phyloP scores from a whole-genome alignment of 2,329 filamentous ascomycete genomes.

The Periglandula ipomoeae region DNA sequence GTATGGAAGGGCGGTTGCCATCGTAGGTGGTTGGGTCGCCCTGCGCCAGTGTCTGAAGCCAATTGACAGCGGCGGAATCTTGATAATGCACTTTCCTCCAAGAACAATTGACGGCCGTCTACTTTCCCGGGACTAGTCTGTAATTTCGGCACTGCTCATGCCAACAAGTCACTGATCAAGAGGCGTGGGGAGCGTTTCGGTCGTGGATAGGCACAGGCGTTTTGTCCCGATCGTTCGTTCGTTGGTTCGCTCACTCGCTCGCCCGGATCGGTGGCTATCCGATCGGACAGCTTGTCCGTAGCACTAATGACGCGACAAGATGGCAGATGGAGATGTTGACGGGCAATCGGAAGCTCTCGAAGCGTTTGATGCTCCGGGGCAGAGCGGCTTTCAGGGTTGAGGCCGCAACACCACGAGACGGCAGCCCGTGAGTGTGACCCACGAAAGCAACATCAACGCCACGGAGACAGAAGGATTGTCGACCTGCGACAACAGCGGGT shows the following conservation, averaged over 20 bases:
- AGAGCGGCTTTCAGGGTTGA: not conserved
- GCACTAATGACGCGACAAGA: not conserved
- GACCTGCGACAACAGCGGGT: conserved; percentile 6
- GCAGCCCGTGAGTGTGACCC: conserved; percentile 3
- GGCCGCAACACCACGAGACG: not conserved
- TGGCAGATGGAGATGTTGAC: not conserved
- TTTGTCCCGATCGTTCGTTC: not conserved
- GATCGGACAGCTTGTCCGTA: conserved; percentile 1
- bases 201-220: not conserved
- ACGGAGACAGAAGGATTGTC: conserved; percentile 4
- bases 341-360: conserved; percentile 8
- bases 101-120: not conserved
- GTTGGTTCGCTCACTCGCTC: not conserved
- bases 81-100: not conserved
- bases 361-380: conserved; percentile 9
- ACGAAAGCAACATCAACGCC: conserved; percentile 4
- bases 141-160: not conserved
- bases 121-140: not conserved
- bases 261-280: conserved; percentile 3
- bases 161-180: not conserved
- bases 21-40: conserved; percentile 11
- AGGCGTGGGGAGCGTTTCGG: not conserved
- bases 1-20: conserved; percentile 35
- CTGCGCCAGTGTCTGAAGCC: not conserved
- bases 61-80: not conserved